A percentile compares a stretch with the other conserved stretches of the same genome.
Conservation (phyloP, 805 yeast genomes). For the Schizosaccharomyces osmophilus region DNA sequence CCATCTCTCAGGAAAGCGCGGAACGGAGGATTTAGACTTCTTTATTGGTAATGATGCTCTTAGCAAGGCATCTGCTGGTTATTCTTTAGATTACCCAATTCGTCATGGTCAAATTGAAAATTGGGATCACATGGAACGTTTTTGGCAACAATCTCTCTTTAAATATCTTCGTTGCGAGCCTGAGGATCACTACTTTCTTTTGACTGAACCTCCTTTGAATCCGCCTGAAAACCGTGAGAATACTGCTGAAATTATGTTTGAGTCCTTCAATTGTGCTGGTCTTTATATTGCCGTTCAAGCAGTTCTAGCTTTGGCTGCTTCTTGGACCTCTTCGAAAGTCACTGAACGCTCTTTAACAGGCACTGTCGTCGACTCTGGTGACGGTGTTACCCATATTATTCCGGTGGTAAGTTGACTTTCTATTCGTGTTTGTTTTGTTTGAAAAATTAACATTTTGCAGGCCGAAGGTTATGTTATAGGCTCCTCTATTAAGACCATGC, state of each 20-base stretch:
- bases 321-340: conserved; percentile 94
- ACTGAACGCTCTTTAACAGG: conserved; percentile 90
- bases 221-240: conserved; percentile 99
- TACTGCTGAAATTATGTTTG: conserved; percentile 97
- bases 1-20: conserved; percentile 43
- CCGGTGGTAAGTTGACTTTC: conserved; percentile 38
- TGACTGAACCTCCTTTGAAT: conserved; percentile 90
- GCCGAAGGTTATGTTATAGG: conserved; percentile 97
- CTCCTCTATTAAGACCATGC: conserved; percentile 86
- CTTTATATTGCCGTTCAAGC: conserved; percentile 97
- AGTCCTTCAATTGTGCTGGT: conserved; percentile 95
- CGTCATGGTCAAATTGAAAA: conserved; percentile 95
- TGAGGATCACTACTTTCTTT: conserved; percentile 72
- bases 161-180: conserved; percentile 94
- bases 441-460: background rate
- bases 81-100: conserved; percentile 73
- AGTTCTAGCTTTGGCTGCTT: conserved; percentile 90
- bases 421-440: background rate
- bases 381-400: conserved; percentile 95
- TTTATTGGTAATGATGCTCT: conserved; percentile 91
- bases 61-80: conserved; percentile 43
- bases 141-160: conserved; percentile 93
- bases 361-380: conserved; percentile 95
- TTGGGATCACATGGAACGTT: conserved; percentile 99
- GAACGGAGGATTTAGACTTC: conserved; percentile 82